These are phyloP conservation scores for Leptographium flavum DNA, from an alignment of 2,329 filamentous ascomycete genomes.

Conservation along the genomic window DNA sequence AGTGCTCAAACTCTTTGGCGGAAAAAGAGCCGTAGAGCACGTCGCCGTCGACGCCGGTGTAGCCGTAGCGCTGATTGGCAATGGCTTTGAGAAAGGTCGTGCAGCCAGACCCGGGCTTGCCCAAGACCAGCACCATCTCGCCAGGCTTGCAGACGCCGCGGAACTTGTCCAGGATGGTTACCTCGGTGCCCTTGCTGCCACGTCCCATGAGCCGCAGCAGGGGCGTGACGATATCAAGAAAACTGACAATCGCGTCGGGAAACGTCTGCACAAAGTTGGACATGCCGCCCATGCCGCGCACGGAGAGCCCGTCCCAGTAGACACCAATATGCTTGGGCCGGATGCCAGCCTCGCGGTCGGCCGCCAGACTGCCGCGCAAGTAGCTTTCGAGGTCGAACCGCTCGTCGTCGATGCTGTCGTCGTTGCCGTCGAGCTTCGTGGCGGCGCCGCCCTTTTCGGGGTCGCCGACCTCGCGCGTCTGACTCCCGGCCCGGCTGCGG, in stretches of 20 bases:
- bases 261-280: slow-evolving; percentile 64
- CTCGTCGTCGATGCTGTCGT: slow-evolving; percentile 29
- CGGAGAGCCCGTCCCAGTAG: slow-evolving; percentile 63
- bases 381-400: slow-evolving; percentile 64
- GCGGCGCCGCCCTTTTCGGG: slow-evolving; percentile 35
- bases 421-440: slow-evolving; percentile 16
- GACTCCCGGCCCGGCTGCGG: slow-evolving; percentile 25
- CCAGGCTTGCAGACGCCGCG: slow-evolving; percentile 59
- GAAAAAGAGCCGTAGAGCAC: slow-evolving; percentile 66
- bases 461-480: slow-evolving; percentile 25
- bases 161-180: slow-evolving; percentile 61
- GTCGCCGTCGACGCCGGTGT: slow-evolving; percentile 46
- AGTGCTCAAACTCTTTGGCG: slow-evolving; percentile 55
- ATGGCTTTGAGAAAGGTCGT: slow-evolving; percentile 57
- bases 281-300: slow-evolving; percentile 59
- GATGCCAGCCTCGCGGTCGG: slow-evolving; percentile 65
- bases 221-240: slow-evolving; percentile 61
- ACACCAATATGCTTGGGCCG: slow-evolving; percentile 68
- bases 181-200: slow-evolving; percentile 53
- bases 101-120: slow-evolving; percentile 60
- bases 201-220: slow-evolving; percentile 48
- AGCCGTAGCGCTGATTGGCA: slow-evolving; percentile 48
- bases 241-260: slow-evolving; percentile 60
- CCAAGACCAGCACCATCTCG: slow-evolving; percentile 79
- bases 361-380: slow-evolving; percentile 55